Evolutionary conservation across 257 asterid genomes (phyloP).

Genomic region (Nicotiana tabacum): DNA sequence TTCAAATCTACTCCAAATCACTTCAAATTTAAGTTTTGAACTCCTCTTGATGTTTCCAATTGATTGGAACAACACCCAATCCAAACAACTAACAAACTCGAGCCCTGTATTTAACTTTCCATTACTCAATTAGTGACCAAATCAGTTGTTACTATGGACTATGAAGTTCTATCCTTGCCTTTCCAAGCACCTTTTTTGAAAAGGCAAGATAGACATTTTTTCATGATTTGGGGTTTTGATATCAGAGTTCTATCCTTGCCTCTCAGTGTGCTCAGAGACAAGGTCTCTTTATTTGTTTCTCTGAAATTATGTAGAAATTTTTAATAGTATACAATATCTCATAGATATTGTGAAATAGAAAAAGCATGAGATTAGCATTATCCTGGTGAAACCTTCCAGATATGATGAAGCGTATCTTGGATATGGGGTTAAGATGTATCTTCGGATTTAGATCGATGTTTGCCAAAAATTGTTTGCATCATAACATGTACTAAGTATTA

Average conservation of each 20-base stretch:
- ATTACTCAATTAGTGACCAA: not conserved
- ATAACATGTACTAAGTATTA: not conserved
- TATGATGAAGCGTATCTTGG: not conserved
- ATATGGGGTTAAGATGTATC: not conserved
- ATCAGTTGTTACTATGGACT: not conserved
- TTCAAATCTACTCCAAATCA: too few species aligned
- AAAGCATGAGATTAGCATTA: not conserved
- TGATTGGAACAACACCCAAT: too few species aligned
- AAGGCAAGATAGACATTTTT: not conserved
- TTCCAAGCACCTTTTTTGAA: not conserved
- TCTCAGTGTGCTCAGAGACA: not conserved
- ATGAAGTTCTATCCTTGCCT: not conserved
- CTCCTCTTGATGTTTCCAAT: too few species aligned
- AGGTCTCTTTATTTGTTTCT: not conserved
- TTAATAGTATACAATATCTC: not conserved
- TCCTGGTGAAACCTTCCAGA: not conserved
- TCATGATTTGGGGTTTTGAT: not conserved
- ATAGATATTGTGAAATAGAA: not conserved
- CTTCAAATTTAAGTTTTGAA: too few species aligned
- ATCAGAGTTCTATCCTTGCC: not conserved
- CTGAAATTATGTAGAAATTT: not conserved
- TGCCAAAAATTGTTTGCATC: not conserved
- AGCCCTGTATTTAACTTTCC: not conserved
- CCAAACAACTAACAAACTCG: not conserved
- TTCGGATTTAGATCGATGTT: not conserved